Base-by-base conservation (phyloP, 257 asterid genomes). In the Nyctanthes arbortristis region DNA sequence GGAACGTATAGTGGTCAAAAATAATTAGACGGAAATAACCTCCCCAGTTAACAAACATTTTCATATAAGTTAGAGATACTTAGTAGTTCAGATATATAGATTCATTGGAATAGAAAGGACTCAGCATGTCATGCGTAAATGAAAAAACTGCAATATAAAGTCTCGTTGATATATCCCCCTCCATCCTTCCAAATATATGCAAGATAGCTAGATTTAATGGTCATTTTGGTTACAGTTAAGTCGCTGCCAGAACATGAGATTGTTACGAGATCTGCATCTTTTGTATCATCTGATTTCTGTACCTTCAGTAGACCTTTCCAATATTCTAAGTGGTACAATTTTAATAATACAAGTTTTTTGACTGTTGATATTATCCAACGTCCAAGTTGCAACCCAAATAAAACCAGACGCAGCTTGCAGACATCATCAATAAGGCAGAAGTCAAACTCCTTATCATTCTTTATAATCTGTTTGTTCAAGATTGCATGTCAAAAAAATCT, bases 221-320 rank as follows among this genome's bases (percentile, higher is more conserved):
- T 49, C 56, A 30, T 55, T 47, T 40, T 63, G n/a, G n/a, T 37
- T 28, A 62, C 55, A 52, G 39, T 37, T 10, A 52, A 52, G 59
- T 64, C 40, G 11, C 63, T 61, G 39, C 68, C 31, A 61, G 28
- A 71, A 13, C 9, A 16, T 27, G 76, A 69, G 65, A 65, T 65
- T 45, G 36, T 61, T 78, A 31, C 4, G 37, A 67, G 35, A 45
- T 72, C 63, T 63, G 39, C 34, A 55, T 69, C 72, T 45, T 69
- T 72, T 72, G 72, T 61, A 30, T 75, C 79, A 27, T 69, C 72
- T 67, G 81, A 75, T 75, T 67, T 72, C 30, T 63, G 14, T 69
- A 55, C 33, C 43, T 57, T 52, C 57, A 77, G 40, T 8, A 22
- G 45, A 29, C 61, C 63, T 68, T 34, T 45, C 58, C 66, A 72